Evolutionary conservation across 306 rosid species (phyloP), one percentile per base, ranked within the genome.

Genomic region (Lotus japonicus): DNA sequence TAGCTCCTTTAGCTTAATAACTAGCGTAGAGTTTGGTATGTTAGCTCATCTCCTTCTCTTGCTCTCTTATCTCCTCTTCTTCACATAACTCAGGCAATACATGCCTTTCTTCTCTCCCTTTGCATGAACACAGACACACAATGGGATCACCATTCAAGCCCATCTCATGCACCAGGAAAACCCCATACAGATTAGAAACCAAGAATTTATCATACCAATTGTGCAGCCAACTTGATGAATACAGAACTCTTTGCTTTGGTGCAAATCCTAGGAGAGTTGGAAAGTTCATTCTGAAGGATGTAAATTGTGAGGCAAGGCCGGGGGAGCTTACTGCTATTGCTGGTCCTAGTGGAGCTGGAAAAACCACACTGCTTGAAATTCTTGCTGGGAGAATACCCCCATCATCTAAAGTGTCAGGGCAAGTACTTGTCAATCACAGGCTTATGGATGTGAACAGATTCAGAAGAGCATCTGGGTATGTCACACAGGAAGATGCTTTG

Each of bases 291-390:
- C 71, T 94, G 85, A 90, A 81, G 84, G 79, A 81, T 72, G 89
- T 94, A 4, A 88, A 61, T 35, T 94, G 97, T 51, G 96, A 88
- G 56, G 97, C 96, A 55, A 86, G 83, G 81, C 88, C 90, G 28
- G 87, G 85, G 35, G 90, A 88, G 70, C 41, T 94, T 6, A 94
- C 99, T 7, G 96, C 96, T 2, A 92, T 92, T 64, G 98, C 88
- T 1, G 98, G 98, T 49, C 98, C 97, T n/a, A 92, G 98, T 81
- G 98, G 98, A 33, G 98, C 98, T 46, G 98, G 98, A 19, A 92
- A 92, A 86, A 88, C 96, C 54, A 92, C 98, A 0, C 84, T 92
- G 85, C 89, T 92, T 15, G 97, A 92, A 70, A 84, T 84, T 82
- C 89, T 92, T 45, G 92, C 94, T 0, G 98, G 96, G 52, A 88